Conservation (phyloP, 1,284 basidiomycete species). For the Mycena sp. region DNA sequence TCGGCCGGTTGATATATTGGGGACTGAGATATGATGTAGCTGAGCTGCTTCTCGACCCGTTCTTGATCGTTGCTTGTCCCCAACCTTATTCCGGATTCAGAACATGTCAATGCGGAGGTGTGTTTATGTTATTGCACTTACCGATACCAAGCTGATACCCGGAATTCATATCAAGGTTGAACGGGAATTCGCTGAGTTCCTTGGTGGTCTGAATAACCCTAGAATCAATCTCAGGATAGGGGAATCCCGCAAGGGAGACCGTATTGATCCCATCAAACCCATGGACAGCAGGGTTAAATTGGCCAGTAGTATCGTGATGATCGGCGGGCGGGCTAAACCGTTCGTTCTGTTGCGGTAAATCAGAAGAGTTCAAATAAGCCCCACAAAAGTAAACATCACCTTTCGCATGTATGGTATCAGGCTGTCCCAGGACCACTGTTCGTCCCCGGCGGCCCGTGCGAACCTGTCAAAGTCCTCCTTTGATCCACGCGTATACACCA, state of each 20-base stretch:
- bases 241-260: constrained; percentile 35
- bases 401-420: constrained; percentile 32
- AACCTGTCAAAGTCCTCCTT: constrained; percentile 41
- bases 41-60: constrained; percentile 26
- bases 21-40: constrained; percentile 35
- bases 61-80: constrained; percentile 34
- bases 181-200: constrained; percentile 38
- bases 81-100: constrained; percentile 32
- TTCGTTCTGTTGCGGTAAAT: constrained; percentile 32
- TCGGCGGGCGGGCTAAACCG: constrained; percentile 36
- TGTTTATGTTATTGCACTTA: constrained; percentile 2
- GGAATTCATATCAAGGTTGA: constrained; percentile 38
- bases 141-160: constrained; percentile 39
- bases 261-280: constrained; percentile 34
- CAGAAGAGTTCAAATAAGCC: neutral
- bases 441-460: constrained; percentile 38
- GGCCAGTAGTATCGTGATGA: constrained; percentile 34
- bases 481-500: constrained; percentile 42
- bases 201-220: constrained; percentile 34
- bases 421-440: constrained; percentile 43
- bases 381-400: neutral
- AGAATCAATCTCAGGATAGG: constrained; percentile 30
- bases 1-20: constrained; percentile 32
- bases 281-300: constrained; percentile 34
- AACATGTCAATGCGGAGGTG: neutral